Evolutionary conservation across 163 green algal genomes (phyloP), one percentile per base, ranked within the genome.

Genomic region (Chlorella variabilis): DNA sequence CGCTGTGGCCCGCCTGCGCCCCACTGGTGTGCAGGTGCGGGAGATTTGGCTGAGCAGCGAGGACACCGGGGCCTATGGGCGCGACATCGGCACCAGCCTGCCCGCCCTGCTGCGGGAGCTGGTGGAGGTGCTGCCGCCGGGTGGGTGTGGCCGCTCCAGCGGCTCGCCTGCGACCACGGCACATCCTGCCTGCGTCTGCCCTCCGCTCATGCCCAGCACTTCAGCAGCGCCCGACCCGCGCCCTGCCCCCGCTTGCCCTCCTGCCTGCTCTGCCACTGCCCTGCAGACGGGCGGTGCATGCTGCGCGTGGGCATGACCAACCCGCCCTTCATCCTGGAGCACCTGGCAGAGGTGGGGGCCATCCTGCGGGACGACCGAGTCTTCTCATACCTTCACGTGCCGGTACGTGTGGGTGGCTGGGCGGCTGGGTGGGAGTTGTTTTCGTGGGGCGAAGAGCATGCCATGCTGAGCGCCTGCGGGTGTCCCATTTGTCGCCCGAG

Each of bases 231-330:
- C n/a, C n/a, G n/a, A n/a, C 45, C 45, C 45, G 11, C 45, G 15
- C 45, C 45, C 45, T 54, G 45, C 11, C 45, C 45, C 11, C 45
- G 15, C 45, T 15, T 54, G 45, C 45, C 45, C 15, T 11, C 45
- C 45, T 54, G 45, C 45, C 45, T 54, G 45, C 45, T 15, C 68
- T 33, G 2, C 66, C 39, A 2, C 3, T n/a, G n/a, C 8, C 11
- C 4, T 18, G 48, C 78, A 15, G 94, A 98, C 80, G 89, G 88
- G 6, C 59, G 59, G 66, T 92, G 84, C 51, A 96, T 97, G 93
- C 89, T 98, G 73, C 86, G 91, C 13, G 67, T 98, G 21, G 95
- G 95, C 39, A 98, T 98, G 95, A 98, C 94, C 70, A 98, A 98
- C 88, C 95, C 95, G 51, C 95, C 95, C n/a, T 98, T 94, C 89